Conservation (phyloP, 1,284 basidiomycete species). For the Pseudozyma pruni region DNA sequence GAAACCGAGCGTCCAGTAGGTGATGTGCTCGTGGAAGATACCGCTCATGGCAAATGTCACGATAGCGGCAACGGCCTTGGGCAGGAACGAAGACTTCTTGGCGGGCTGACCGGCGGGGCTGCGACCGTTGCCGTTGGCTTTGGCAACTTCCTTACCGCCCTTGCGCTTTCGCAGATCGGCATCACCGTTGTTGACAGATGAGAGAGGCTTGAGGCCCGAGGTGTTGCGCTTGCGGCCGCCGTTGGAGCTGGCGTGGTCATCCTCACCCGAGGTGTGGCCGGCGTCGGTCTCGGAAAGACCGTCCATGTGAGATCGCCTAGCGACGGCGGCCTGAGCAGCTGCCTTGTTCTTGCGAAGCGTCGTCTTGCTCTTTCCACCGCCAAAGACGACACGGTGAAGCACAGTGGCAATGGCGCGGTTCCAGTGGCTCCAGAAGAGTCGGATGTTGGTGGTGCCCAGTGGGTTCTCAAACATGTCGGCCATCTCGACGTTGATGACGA, state of each 20-base stretch:
- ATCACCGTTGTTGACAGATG: constrained; percentile 26
- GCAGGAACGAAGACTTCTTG: constrained; percentile 50
- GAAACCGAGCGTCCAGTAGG: constrained; percentile 56
- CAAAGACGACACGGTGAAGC: constrained; percentile 67
- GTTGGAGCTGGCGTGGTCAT: constrained; percentile 35
- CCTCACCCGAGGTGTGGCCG: constrained; percentile 53
- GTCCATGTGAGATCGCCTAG: constrained; percentile 50
- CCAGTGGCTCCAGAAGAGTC: constrained; percentile 67
- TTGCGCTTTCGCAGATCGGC: constrained; percentile 26
- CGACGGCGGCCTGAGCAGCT: constrained; percentile 5
- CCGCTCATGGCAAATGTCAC: constrained; percentile 64
- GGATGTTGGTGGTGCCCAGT: constrained; percentile 63
- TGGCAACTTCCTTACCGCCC: constrained; percentile 7
- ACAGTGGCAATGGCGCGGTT: constrained; percentile 66
- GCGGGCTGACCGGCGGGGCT: constrained; percentile 1
- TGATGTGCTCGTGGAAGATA: constrained; percentile 66
- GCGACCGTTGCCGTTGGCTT: constrained; percentile 17
- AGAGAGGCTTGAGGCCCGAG: constrained; percentile 44
- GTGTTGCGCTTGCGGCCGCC: constrained; percentile 13
- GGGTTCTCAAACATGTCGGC: constrained; percentile 66
- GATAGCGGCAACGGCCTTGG: constrained; percentile 60
- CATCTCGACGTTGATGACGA: constrained; percentile 63
- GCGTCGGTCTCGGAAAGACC: constrained; percentile 60
- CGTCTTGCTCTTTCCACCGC: constrained; percentile 51
- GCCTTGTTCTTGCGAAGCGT: constrained; percentile 28